phyloP scores from a whole-genome alignment of 495 filamentous ascomycete species.

The Podospora pseudocomata region DNA sequence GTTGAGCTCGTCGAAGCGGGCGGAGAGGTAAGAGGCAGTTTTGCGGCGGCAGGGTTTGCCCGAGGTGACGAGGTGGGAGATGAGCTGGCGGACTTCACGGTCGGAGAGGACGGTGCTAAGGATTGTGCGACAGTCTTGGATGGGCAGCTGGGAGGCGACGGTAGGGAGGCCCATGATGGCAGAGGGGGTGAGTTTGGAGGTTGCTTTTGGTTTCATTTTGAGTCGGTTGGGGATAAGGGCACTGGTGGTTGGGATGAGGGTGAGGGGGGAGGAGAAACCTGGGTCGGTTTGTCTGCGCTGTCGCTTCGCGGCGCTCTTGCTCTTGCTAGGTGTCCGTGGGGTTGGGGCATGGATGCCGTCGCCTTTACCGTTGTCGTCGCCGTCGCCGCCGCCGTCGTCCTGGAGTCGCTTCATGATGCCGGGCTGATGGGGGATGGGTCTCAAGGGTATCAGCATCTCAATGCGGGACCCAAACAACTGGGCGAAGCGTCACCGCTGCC shows the following conservation, averaged over 20 bases:
- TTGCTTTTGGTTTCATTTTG: not conserved
- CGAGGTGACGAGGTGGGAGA: not conserved
- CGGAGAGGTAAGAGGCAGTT: not conserved
- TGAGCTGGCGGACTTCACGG: not conserved
- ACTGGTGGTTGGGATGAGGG: not conserved
- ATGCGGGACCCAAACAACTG: not conserved
- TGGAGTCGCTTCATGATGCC: not conserved
- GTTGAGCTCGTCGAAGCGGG: constrained; percentile 1
- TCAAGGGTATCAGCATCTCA: not conserved
- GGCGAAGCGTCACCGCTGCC: not conserved
- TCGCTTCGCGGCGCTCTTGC: not conserved
- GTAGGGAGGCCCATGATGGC: constrained; percentile 4
- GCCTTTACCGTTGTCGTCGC: not conserved
- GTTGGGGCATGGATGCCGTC: not conserved
- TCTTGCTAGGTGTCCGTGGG: not conserved
- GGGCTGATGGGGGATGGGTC: not conserved
- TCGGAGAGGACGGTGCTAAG: constrained; percentile 7
- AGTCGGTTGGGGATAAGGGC: not conserved
- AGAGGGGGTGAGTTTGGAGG: not conserved
- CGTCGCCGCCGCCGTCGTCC: not conserved
- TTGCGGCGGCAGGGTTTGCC: not conserved
- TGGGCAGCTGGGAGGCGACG: not conserved
- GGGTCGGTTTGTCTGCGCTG: not conserved
- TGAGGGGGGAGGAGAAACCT: not conserved
- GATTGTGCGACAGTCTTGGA: not conserved